A percentile compares a stretch with the other conserved stretches of the same genome.
These are phyloP conservation scores for Penicillium sp. DNA, from an alignment of 2,329 filamentous ascomycete genomes.

Conservation along the genomic window DNA sequence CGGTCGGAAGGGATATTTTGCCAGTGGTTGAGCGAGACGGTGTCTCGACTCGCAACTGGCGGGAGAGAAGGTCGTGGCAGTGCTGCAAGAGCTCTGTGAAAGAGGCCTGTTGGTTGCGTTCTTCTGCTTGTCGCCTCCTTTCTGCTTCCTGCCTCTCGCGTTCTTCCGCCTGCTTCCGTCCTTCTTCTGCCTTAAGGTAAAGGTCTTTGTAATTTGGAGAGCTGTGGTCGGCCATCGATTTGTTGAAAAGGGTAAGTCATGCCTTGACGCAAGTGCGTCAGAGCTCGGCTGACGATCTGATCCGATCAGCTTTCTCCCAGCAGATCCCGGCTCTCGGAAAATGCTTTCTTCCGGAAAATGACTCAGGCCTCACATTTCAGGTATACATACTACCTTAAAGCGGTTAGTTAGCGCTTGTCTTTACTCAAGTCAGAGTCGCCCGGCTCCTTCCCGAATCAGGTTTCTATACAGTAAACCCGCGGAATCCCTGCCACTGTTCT, in stretches of 20 bases:
- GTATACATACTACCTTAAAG: neutral
- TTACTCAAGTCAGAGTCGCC: no score
- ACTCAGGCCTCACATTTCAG: neutral
- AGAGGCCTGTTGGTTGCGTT: neutral
- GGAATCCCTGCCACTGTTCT: no score
- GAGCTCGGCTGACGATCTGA: neutral
- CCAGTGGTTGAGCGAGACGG: neutral
- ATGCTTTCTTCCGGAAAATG: neutral
- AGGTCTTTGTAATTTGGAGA: neutral
- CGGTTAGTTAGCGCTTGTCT: neutral
- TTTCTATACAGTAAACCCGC: no score
- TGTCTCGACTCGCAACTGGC: neutral
- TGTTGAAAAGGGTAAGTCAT: neutral
- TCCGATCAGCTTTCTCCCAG: neutral
- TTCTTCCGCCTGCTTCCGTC: neutral
- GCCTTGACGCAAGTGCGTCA: neutral
- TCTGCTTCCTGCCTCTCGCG: neutral
- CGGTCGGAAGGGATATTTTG: neutral
- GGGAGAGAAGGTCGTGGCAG: neutral
- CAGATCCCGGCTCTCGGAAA: neutral
- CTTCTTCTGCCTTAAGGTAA: neutral
- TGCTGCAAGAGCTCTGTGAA: neutral
- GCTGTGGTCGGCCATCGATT: neutral
- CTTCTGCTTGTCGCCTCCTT: neutral
- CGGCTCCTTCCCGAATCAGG: no score